Evolutionary conservation across 495 filamentous ascomycete genomes (phyloP), one percentile per base, ranked within the genome.

Genomic region (Rostrohypoxylon terebratum): DNA sequence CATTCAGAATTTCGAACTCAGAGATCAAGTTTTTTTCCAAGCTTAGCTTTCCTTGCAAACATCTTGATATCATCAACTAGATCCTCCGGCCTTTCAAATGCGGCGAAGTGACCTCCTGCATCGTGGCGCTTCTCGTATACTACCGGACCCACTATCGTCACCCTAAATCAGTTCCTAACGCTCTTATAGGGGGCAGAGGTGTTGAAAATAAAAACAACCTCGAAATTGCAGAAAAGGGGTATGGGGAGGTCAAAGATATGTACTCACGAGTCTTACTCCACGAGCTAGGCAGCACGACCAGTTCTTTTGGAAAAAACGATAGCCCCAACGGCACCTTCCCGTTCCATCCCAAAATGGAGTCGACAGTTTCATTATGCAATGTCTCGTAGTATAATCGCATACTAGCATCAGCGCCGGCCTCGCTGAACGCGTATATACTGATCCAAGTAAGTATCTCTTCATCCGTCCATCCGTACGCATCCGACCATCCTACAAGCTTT

Each of bases 401-500:
- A 61, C 79, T 85, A 0, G 87, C 87, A 4, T 84, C 85, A 0
- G 86, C 85, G 0, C 86, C 87, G 0, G 87, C 84, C 11, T 68
- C 79, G 16, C 81, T 83, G 71, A 90, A 90, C 71, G 76, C 81
- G 74, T 90, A 90, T 45, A 91, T 84, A 21, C 79, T 83, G 0
- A 88, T 78, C 88, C 89, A 90, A 0, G 88, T 90, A 11, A 91
- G 76, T 14, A 90, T 81, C 75, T 91, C 86, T 33, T 90, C 87
- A 44, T 90, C 87, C 0, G 83, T 87, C 90, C 90, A 91, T 5
- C 83, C 81, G 71, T 90, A 90, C 0, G 53, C 76, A 68, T 92
- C 90, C 1, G 86, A 88, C 88, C 90, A 90, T 57, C 87, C 84
- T 68, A 87, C 82, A 16, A 91, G 82, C 71, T 92, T 92, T 73